Base-by-base conservation (phyloP, 1,284 basidiomycete species). In the Fomes fomentarius region DNA sequence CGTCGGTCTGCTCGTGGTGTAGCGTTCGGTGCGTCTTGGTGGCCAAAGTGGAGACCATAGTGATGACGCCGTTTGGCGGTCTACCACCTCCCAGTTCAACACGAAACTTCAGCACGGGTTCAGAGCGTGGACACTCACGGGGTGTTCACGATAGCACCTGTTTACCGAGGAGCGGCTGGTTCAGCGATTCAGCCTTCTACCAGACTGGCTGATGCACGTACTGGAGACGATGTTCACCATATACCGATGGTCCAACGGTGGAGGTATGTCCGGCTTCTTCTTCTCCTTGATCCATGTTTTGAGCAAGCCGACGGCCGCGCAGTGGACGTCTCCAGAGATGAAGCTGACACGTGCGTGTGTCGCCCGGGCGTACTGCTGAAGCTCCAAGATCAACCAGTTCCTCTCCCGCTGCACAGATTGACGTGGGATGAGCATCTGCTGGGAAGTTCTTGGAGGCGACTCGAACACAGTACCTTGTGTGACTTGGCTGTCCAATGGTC, bases 251-350 rank as follows among this genome's bases (percentile, higher is more conserved):
- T 97, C 95, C 28, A 70, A 61, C 2, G 71, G 66, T 1, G 90
- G 84, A 3, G 71, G 65, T 10, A 84, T 58, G 38, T 82, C 82
- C 9, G 66, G 60, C 30, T 66, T 68, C 43, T 78, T 81, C 64
- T 81, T 86, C 25, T 66, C 67, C 63, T 74, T 79, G 70, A 66
- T 63, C 37, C 87, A 74, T 1, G 91, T 91, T 71, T 89, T 92
- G 63, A 94, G 75, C 11, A 85, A 71, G 1, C 91, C 90, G 1
- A 95, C 91, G 0, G 92, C 89, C 0, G 89, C 89, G 61, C 91
- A 91, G 66, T 97, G 94, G 21, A 97, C 94, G 66, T 98, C 94
- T 2, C 95, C 95, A 0, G 88, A 89, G n/a, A 97, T 65, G 72
- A 95, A 94, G 0, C 88, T 84, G 17, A 98, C 78, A 22, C 95